phyloP scores from a whole-genome alignment of 2,329 filamentous ascomycete species.

The Fusarium graminum region DNA sequence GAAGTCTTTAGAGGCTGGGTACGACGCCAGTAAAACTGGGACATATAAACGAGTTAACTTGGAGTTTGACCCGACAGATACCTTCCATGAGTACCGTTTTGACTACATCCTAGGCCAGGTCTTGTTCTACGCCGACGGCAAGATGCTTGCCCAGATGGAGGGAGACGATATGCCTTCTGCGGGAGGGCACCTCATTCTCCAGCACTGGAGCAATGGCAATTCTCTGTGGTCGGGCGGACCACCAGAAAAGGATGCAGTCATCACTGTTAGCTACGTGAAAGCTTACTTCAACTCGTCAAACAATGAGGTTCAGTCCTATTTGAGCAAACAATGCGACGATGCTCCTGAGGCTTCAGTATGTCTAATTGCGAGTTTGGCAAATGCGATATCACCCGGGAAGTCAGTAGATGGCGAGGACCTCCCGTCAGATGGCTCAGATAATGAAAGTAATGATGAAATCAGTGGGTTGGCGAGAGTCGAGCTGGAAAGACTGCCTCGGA shows the following conservation, averaged over 20 bases:
- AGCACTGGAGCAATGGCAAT: slow-evolving; percentile 85
- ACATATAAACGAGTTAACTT: slow-evolving; percentile 70
- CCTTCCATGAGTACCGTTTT: slow-evolving; percentile 83
- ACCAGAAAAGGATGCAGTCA: slow-evolving; percentile 70
- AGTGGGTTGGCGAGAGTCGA: background rate
- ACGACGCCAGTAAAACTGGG: slow-evolving; percentile 70
- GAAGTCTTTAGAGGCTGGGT: slow-evolving; percentile 69
- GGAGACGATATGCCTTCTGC: slow-evolving; percentile 69
- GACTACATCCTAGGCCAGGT: slow-evolving; percentile 76
- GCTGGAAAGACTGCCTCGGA: background rate
- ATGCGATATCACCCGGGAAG: slow-evolving; percentile 43
- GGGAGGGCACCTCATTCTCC: slow-evolving; percentile 76
- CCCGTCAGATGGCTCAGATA: background rate
- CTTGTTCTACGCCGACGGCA: slow-evolving; percentile 76
- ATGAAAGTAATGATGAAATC: background rate
- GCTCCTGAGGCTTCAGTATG: slow-evolving; percentile 41
- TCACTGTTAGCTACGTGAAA: slow-evolving; percentile 78
- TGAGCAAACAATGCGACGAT: slow-evolving; percentile 27
- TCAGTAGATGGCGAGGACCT: slow-evolving; percentile 26
- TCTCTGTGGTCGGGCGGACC: slow-evolving; percentile 78
- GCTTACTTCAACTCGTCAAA: slow-evolving; percentile 82
- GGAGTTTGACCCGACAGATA: slow-evolving; percentile 73
- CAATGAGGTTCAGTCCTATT: slow-evolving; percentile 28
- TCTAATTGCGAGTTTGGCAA: slow-evolving; percentile 42
- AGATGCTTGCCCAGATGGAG: slow-evolving; percentile 67